A percentile compares a stretch with the other conserved stretches of the same genome.
phyloP scores from a whole-genome alignment of 129 eudicot species.

The Artemisia tridentata region DNA sequence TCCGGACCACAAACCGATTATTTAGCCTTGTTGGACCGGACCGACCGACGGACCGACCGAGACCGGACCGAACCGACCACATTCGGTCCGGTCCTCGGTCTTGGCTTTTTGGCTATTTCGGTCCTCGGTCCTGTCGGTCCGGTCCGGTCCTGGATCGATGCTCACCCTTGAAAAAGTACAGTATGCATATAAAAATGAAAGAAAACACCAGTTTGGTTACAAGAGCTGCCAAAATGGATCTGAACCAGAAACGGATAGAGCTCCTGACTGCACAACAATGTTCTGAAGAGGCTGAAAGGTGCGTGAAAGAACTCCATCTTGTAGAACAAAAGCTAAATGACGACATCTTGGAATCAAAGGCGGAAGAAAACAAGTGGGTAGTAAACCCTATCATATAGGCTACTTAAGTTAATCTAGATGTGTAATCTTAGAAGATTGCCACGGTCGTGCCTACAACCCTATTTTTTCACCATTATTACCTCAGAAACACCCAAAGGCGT shows the following conservation, averaged over 20 bases:
- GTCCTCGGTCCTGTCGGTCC: no score
- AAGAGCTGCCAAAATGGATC: conserved; percentile 1
- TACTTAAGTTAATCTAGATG: neutral
- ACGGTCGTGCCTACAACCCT: neutral
- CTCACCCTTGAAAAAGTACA: neutral
- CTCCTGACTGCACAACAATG: neutral
- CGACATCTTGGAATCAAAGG: conserved; percentile 24
- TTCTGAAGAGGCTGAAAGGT: conserved; percentile 20
- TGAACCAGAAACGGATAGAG: conserved; percentile 22
- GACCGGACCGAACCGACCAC: no score
- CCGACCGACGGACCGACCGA: no score
- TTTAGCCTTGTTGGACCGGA: no score
- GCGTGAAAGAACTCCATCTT: conserved; percentile 20
- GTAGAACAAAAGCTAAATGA: conserved; percentile 25
- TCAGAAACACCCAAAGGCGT: neutral
- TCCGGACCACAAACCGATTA: no score
- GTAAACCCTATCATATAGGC: conserved; percentile 9
- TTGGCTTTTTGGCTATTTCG: no score
- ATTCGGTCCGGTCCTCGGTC: no score
- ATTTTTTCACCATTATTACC: neutral
- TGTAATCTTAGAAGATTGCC: neutral
- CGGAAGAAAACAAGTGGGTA: conserved; percentile 19
- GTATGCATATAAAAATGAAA: conserved; percentile 4
- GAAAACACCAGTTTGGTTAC: neutral
- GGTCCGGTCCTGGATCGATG: no score